Conservation (phyloP, 768 basidiomycete species). For the Naematelia encephala region DNA sequence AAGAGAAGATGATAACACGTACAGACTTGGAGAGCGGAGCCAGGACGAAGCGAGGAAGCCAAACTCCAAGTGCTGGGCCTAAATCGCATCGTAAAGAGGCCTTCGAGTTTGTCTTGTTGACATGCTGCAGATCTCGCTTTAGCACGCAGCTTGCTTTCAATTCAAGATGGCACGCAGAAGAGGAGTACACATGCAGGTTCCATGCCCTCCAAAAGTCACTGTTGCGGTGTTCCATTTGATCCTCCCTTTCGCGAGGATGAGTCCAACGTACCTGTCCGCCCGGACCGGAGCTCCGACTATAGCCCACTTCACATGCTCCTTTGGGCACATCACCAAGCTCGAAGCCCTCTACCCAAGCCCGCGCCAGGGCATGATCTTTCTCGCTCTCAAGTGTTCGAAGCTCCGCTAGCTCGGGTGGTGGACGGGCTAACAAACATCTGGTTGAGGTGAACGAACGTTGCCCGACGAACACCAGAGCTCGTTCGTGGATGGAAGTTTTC, state of each 20-base stretch:
- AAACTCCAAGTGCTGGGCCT: slow-evolving; percentile 11
- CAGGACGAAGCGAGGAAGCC: slow-evolving; percentile 42
- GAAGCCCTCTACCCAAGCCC: slow-evolving; percentile 32
- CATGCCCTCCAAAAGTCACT: not conserved
- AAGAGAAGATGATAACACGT: slow-evolving; percentile 2
- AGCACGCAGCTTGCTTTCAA: too few species aligned
- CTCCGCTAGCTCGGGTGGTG: slow-evolving; percentile 7
- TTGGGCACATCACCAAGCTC: slow-evolving; percentile 36
- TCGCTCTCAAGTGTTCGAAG: slow-evolving; percentile 9
- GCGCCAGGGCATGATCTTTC: slow-evolving; percentile 22
- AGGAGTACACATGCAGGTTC: too few species aligned
- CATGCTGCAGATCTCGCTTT: slow-evolving; percentile 33
- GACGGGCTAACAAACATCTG: not conserved
- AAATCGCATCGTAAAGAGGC: slow-evolving; percentile 34
- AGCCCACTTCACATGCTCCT: slow-evolving; percentile 26
- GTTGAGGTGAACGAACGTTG: not conserved
- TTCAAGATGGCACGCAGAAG: not conserved
- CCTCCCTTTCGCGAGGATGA: not conserved
- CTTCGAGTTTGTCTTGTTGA: slow-evolving; percentile 51
- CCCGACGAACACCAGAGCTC: not conserved
- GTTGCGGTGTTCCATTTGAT: not conserved
- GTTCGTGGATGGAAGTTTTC: not conserved
- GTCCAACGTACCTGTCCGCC: slow-evolving; percentile 44
- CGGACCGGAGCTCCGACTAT: slow-evolving; percentile 42
- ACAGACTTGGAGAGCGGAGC: slow-evolving; percentile 31